phyloP scores from a whole-genome alignment of 768 basidiomycete genomes.

The Tricholoma hemisulphureum region DNA sequence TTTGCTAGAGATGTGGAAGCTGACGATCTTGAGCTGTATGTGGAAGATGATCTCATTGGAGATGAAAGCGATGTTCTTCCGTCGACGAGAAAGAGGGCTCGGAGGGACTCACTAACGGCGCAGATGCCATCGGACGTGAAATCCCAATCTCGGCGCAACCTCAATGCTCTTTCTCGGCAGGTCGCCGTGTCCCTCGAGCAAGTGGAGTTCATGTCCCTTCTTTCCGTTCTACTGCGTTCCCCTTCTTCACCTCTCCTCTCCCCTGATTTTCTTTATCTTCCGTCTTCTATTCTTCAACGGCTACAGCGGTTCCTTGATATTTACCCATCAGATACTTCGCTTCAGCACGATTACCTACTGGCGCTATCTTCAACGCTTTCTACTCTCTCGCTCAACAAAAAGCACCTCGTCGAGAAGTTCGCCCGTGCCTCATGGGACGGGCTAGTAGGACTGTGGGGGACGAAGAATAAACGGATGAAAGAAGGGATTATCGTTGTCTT shows the following conservation, averaged over 20 bases:
- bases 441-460: slow-evolving; percentile 72
- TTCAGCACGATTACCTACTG: slow-evolving; percentile 72
- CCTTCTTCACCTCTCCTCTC: slow-evolving; percentile 58
- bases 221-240: slow-evolving; percentile 59
- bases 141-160: slow-evolving; percentile 23
- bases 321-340: slow-evolving; percentile 72
- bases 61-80: slow-evolving; percentile 24
- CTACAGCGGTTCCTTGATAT: slow-evolving; percentile 55
- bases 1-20: slow-evolving; percentile 28
- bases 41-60: slow-evolving; percentile 28
- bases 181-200: slow-evolving; percentile 52
- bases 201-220: slow-evolving; percentile 66
- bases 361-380: slow-evolving; percentile 68
- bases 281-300: slow-evolving; percentile 53
- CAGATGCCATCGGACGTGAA: slow-evolving; percentile 13
- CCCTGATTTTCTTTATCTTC: slow-evolving; percentile 36
- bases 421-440: slow-evolving; percentile 61
- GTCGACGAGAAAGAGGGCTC: slow-evolving; percentile 38
- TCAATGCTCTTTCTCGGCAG: slow-evolving; percentile 14
- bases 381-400: slow-evolving; percentile 77
- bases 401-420: slow-evolving; percentile 54
- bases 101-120: slow-evolving; percentile 20
- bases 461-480: slow-evolving; percentile 73
- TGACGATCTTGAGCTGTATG: slow-evolving; percentile 35
- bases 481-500: slow-evolving; percentile 78